Evolutionary conservation across 352 stramenopile genomes (phyloP).

Genomic region (Pythium sukuiense): DNA sequence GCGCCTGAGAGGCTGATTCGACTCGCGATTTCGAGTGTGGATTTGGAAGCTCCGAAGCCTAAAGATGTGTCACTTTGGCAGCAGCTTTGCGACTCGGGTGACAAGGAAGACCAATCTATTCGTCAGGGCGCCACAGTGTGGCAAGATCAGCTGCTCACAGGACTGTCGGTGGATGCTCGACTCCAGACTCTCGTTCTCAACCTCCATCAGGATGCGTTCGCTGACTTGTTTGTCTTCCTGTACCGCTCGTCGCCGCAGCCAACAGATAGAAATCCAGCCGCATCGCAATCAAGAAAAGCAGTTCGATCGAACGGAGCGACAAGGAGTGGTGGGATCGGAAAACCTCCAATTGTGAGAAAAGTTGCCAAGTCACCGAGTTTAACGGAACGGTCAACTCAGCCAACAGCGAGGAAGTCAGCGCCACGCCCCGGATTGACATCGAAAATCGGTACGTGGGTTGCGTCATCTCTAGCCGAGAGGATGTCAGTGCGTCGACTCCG

Average conservation of each 20-base stretch:
- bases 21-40: constrained; percentile 72
- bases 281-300: neutral
- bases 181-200: constrained; percentile 74
- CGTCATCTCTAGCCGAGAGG: constrained; percentile 20
- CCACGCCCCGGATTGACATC: constrained; percentile 16
- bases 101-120: neutral
- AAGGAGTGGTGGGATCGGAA: neutral
- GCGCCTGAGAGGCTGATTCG: constrained; percentile 54
- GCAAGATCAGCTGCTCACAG: constrained; percentile 71
- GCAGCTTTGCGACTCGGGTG: constrained; percentile 21
- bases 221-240: constrained; percentile 80
- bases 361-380: constrained; percentile 14
- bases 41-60: constrained; percentile 55
- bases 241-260: constrained; percentile 25
- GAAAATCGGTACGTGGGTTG: constrained; percentile 33
- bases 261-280: neutral
- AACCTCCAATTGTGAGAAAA: constrained; percentile 22
- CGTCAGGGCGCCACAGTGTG: constrained; percentile 49
- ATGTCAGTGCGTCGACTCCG: constrained; percentile 18
- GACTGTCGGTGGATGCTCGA: constrained; percentile 67
- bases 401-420: neutral
- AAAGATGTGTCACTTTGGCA: constrained; percentile 56
- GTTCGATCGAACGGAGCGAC: neutral
- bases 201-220: constrained; percentile 74
- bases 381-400: neutral